Evolutionary conservation across 2,329 filamentous ascomycete genomes (phyloP), one percentile per base, ranked within the genome.

Genomic region (Cytospora piceae): DNA sequence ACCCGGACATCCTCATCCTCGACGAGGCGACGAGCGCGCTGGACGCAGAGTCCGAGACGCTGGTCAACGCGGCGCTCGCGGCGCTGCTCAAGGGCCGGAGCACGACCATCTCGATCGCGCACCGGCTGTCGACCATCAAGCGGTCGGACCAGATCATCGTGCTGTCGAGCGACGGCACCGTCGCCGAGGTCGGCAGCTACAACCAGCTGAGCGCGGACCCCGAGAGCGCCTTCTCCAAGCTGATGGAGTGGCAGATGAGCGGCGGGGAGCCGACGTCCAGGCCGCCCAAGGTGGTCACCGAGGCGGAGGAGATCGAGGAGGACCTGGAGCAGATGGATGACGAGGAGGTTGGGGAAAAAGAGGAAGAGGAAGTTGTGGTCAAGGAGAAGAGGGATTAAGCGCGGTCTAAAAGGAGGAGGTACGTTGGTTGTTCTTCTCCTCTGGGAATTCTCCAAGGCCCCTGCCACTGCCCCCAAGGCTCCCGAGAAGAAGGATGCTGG

Each of bases 231-330:
- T 99, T 99, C 74, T 94, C 89, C 72, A 95, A 91, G 79, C 82
- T 99, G 61, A 99, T 99, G 95, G 94, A 98, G 78, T 98, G 94
- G 94, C 95, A 99, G 79, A 91, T 98, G 87, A 95, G 86, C 72
- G 94, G 94, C 15, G 90, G 91, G 11, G 93, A 96, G 64, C 73
- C 42, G 82, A 11, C 76, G 82, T 0, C 76, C 82, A 4, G 79
- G 80, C 73, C 69, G 27, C 34, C 51, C 34, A 74, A 73, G n/a
- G 71, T 71, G 3, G 74, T 86, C 52, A 82, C 81, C 0, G 83
- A 86, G 72, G 76, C 72, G 5, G 84, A 87, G 72, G 81, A 82
- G 71, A 79, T 85, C 29, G 82, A 84, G 71, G 79, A 81, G 66
- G 81, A 83, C 29, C 73, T 83, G 34, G 79, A 81, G 67, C 76